Conservation (phyloP, 2,329 filamentous ascomycete species). For the Neonectria hederae region DNA sequence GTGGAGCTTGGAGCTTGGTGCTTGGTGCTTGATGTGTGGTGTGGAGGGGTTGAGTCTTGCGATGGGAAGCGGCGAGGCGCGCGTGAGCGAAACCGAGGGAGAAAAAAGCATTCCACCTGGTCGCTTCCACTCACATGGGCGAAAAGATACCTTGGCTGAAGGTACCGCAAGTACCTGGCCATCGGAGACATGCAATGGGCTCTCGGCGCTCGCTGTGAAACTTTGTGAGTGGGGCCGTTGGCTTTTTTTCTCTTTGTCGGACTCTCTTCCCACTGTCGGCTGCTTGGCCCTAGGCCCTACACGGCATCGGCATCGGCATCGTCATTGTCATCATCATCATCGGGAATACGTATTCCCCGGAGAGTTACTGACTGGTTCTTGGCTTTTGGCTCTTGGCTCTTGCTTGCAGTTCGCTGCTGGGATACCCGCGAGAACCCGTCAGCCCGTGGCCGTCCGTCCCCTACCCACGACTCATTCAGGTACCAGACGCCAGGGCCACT, state of each 20-base stretch:
- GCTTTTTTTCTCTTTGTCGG: constrained; percentile 3
- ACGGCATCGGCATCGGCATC: background rate
- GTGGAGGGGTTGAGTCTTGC: background rate
- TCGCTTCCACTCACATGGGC: background rate
- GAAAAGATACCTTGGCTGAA: constrained; percentile 10
- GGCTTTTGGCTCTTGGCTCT: background rate
- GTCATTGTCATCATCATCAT: constrained; percentile 5
- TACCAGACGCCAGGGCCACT: background rate
- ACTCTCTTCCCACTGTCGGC: background rate
- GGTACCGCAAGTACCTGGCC: constrained; percentile 6
- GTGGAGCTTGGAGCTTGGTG: background rate
- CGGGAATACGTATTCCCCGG: background rate
- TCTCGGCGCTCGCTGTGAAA: background rate
- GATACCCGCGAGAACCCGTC: background rate
- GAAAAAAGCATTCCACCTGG: constrained; percentile 12
- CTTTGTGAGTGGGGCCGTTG: constrained; percentile 13
- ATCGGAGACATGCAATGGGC: background rate
- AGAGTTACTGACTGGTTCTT: constrained; percentile 6
- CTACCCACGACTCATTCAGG: background rate
- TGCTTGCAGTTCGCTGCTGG: background rate
- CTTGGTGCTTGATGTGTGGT: background rate
- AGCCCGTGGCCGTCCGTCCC: background rate
- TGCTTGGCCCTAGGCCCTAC: background rate
- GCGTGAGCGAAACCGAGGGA: constrained; percentile 19
- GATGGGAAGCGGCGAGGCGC: background rate